Percentiles rank a stretch among this genome's conserved stretches.
Evolutionary conservation across 176 grass and related monocot genomes (phyloP).

Genomic region (Avena insularis): DNA sequence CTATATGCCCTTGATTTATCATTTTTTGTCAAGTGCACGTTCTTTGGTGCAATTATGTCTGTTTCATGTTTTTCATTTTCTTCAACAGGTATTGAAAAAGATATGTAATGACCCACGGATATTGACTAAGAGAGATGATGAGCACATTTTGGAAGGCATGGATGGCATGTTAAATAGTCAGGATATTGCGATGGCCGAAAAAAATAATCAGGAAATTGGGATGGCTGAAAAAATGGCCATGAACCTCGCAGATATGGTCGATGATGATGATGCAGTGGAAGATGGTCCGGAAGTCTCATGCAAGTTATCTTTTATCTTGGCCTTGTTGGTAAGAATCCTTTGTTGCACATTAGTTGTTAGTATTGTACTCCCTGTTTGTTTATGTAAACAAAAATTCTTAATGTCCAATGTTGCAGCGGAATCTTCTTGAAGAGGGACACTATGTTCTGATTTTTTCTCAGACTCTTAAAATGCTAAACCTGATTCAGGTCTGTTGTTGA

Average conservation of each 20-base stretch:
- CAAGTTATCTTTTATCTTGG: conserved; percentile 92
- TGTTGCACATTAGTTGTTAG: conserved; percentile 13
- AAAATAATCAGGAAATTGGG: conserved; percentile 66
- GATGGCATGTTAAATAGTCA: conserved; percentile 70
- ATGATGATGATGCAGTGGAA: conserved; percentile 55
- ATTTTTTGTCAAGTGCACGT: not conserved
- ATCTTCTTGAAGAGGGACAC: conserved; percentile 81
- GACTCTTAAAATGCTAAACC: conserved; percentile 86
- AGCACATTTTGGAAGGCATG: conserved; percentile 88
- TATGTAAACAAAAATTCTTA: conserved; percentile 33
- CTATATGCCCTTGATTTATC: not conserved
- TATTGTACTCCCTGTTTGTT: conserved; percentile 13
- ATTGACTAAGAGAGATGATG: conserved; percentile 80
- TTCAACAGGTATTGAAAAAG: conserved; percentile 84
- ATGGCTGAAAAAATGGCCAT: conserved; percentile 79
- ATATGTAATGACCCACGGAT: conserved; percentile 91
- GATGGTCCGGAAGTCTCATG: conserved; percentile 78
- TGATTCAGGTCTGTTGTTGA: conserved; percentile 70
- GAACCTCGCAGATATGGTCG: conserved; percentile 70
- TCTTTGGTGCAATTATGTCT: conserved; percentile 20
- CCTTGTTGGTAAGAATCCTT: conserved; percentile 69
- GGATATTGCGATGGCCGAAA: conserved; percentile 72
- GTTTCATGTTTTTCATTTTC: conserved; percentile 3
- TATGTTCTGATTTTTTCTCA: conserved; percentile 85
- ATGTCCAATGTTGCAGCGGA: conserved; percentile 56